phyloP scores from a whole-genome alignment of 2,329 filamentous ascomycete species.

The Diaporthe destruens region DNA sequence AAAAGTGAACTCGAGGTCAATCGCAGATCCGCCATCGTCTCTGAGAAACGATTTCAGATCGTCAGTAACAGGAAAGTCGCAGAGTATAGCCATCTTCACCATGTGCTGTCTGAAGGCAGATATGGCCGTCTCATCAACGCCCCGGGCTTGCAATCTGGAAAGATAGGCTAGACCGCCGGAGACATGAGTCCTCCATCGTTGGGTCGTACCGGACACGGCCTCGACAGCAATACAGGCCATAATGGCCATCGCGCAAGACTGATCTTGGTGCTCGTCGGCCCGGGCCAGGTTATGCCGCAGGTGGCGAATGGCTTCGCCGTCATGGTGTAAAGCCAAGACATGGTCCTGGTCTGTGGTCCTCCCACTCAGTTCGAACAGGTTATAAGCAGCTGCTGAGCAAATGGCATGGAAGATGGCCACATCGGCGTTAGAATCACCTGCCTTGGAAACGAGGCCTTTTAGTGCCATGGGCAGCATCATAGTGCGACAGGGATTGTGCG shows the following conservation, averaged over 20 bases:
- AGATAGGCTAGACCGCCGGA: constrained; percentile 45
- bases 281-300: constrained; percentile 44
- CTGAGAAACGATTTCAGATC: constrained; percentile 40
- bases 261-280: constrained; percentile 44
- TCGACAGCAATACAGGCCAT: constrained; percentile 52
- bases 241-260: constrained; percentile 57
- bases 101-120: constrained; percentile 45
- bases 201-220: constrained; percentile 46
- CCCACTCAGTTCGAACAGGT: constrained; percentile 55
- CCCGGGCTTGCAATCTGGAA: constrained; percentile 32
- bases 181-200: constrained; percentile 46
- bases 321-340: constrained; percentile 44
- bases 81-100: constrained; percentile 46
- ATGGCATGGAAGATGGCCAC: constrained; percentile 46
- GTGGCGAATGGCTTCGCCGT: constrained; percentile 45
- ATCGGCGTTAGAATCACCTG: constrained; percentile 43
- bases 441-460: constrained; percentile 42
- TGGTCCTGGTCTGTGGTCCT: constrained; percentile 41
- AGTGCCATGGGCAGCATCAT: constrained; percentile 48
- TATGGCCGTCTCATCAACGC: constrained; percentile 38
- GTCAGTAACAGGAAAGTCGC: constrained; percentile 42
- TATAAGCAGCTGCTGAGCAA: constrained; percentile 56
- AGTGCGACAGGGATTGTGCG: constrained; percentile 46
- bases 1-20: constrained; percentile 15
- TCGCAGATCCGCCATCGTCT: neutral